phyloP scores from a whole-genome alignment of 2,329 filamentous ascomycete genomes.

The Colletotrichum australisinense region DNA sequence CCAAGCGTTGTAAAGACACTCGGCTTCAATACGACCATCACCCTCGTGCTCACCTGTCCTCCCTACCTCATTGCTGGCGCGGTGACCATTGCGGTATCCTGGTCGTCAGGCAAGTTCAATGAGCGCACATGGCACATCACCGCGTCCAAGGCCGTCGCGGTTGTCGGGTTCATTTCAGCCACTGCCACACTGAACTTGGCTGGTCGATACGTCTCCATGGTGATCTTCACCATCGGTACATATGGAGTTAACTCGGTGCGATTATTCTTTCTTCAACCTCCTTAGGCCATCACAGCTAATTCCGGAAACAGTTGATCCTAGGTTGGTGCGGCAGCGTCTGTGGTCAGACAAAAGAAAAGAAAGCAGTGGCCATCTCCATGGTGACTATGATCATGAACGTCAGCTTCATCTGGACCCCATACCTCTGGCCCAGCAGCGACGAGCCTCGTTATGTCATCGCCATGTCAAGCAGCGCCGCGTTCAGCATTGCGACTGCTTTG shows the following conservation, averaged over 20 bases:
- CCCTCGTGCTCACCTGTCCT: slow-evolving; percentile 58
- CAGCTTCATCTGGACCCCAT: slow-evolving; percentile 54
- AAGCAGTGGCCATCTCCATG: slow-evolving; percentile 49
- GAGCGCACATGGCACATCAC: slow-evolving; percentile 58
- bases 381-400: slow-evolving; percentile 41
- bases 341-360: slow-evolving; percentile 56
- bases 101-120: slow-evolving; percentile 52
- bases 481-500: slow-evolving; percentile 48
- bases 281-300: neutral
- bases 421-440: slow-evolving; percentile 52
- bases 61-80: slow-evolving; percentile 45
- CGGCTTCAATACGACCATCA: slow-evolving; percentile 58
- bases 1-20: slow-evolving; percentile 59
- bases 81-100: slow-evolving; percentile 40
- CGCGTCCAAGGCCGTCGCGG: slow-evolving; percentile 50
- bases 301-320: slow-evolving; percentile 24
- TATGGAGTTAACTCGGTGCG: slow-evolving; percentile 48
- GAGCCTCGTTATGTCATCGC: slow-evolving; percentile 53
- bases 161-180: slow-evolving; percentile 50
- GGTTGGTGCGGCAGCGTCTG: slow-evolving; percentile 51
- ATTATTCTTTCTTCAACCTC: slow-evolving; percentile 37
- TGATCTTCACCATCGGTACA: slow-evolving; percentile 44
- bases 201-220: slow-evolving; percentile 44
- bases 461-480: slow-evolving; percentile 46
- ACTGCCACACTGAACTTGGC: slow-evolving; percentile 40